Evolutionary conservation across 176 grass and related monocot genomes (phyloP), one percentile per base, ranked within the genome.

Genomic region (Avena eriantha): DNA sequence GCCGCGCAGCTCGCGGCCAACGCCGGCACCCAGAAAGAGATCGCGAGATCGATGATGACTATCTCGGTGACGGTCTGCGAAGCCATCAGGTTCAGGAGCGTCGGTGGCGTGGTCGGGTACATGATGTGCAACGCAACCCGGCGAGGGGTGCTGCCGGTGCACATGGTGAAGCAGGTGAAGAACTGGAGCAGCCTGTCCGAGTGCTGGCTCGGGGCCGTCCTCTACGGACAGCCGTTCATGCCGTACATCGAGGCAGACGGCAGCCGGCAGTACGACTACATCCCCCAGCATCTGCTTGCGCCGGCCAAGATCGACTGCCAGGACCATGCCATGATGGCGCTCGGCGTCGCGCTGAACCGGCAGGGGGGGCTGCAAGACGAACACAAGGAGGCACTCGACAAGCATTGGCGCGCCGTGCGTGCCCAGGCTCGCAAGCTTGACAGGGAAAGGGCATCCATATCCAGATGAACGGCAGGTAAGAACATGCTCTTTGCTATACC

Each of bases 1-100:
- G 80, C 12, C 18, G 0, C 0, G 36, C 35, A 36, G 3, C 80
- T 83, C 19, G 8, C 36, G 12, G 10, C 57, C 58, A 66, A 3
- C n/a, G 35, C 72, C 60, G 35, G 35, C 22, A 46, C 18, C 13
- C 10, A 36, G 49, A 2, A 78, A 63, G 26, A 49, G 9, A 61
- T 1, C 2, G 86, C 72, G 2, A 82, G 48, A 4, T 88, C 86
- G 2, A 50, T 83, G 26, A 71, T 88, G 80, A 19, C 17, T 39
- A 83, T 78, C 26, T 29, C 73, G 3, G 26, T 88, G 81, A 88
- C 79, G 81, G 14, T 84, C 6, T 41, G 63, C 11, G 81, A 83
- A 8, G 87, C 87, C 51, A 15, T 88, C 81, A 60, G 80, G 74
- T 88, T 88, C 64, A 71, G 81, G 87, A 84, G 87, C 64, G 29